These are phyloP conservation scores for Leucocoprinus leucothites DNA, from an alignment of 768 basidiomycete genomes.

Conservation along the genomic window DNA sequence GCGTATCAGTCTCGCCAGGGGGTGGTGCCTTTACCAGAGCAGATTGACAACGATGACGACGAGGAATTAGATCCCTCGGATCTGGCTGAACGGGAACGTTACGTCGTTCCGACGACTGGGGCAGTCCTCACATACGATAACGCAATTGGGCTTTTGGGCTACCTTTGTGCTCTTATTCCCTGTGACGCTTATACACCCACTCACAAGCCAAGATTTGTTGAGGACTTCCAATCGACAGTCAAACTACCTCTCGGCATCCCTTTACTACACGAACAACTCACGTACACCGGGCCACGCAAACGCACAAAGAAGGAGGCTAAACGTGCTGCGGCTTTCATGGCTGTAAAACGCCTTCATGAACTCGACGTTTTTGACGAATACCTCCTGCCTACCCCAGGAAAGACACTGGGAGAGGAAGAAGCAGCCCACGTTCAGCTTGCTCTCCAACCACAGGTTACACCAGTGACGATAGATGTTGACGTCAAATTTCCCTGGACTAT, in stretches of 20 bases:
- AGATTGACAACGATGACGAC: slow-evolving; percentile 36
- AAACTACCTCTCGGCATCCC: slow-evolving; percentile 67
- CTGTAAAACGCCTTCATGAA: slow-evolving; percentile 63
- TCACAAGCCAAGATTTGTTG: slow-evolving; percentile 58
- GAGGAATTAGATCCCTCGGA: slow-evolving; percentile 49
- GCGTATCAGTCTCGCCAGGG: slow-evolving; percentile 57
- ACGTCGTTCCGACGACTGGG: slow-evolving; percentile 66
- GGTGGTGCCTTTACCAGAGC: slow-evolving; percentile 20
- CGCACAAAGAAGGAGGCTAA: slow-evolving; percentile 79
- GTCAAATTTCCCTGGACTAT: slow-evolving; percentile 70
- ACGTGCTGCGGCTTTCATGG: slow-evolving; percentile 78
- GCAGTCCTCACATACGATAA: slow-evolving; percentile 80
- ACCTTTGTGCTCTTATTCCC: slow-evolving; percentile 77
- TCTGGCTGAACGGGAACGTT: slow-evolving; percentile 66
- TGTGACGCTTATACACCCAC: slow-evolving; percentile 64
- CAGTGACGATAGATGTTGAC: slow-evolving; percentile 52
- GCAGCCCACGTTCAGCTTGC: slow-evolving; percentile 45
- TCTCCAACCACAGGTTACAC: slow-evolving; percentile 38
- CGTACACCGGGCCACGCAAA: slow-evolving; percentile 56
- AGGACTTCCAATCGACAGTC: slow-evolving; percentile 57
- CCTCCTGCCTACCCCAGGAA: slow-evolving; percentile 65
- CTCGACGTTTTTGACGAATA: slow-evolving; percentile 82
- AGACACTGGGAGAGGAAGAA: slow-evolving; percentile 43
- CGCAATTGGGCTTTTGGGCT: slow-evolving; percentile 64
- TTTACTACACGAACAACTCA: slow-evolving; percentile 48